Evolutionary conservation across 2,329 filamentous ascomycete species (phyloP).

Genomic region (Aspergillus sergii): DNA sequence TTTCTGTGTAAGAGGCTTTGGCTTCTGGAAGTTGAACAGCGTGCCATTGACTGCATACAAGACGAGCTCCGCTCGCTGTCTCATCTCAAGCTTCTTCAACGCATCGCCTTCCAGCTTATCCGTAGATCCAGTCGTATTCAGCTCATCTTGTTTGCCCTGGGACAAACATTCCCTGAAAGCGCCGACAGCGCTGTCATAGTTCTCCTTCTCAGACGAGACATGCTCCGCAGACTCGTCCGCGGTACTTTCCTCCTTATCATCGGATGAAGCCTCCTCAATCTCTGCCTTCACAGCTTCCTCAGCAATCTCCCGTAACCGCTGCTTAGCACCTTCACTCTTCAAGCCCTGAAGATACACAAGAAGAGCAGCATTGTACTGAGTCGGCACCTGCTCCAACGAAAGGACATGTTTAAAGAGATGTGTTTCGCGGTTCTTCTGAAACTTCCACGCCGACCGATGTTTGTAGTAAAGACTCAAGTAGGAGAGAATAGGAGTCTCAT

Average conservation of each 20-base stretch:
- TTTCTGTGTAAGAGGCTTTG: slow-evolving; percentile 26
- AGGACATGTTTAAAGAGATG: slow-evolving; percentile 82
- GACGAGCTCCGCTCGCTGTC: slow-evolving; percentile 43
- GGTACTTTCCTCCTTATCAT: slow-evolving; percentile 19
- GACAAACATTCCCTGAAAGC: slow-evolving; percentile 43
- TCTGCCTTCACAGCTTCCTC: slow-evolving; percentile 56
- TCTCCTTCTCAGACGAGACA: slow-evolving; percentile 18
- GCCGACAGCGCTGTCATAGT: slow-evolving; percentile 56
- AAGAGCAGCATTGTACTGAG: slow-evolving; percentile 68
- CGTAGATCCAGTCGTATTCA: slow-evolving; percentile 22
- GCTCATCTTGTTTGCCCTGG: slow-evolving; percentile 26
- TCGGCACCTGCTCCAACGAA: slow-evolving; percentile 69
- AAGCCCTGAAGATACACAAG: slow-evolving; percentile 78
- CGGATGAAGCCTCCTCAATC: slow-evolving; percentile 30
- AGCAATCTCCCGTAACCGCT: slow-evolving; percentile 66
- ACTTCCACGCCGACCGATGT: slow-evolving; percentile 78
- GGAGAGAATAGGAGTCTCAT: slow-evolving; percentile 62
- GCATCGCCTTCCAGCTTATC: slow-evolving; percentile 29
- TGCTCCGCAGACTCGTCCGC: slow-evolving; percentile 19
- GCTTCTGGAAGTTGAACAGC: slow-evolving; percentile 30
- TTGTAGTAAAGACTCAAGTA: slow-evolving; percentile 79
- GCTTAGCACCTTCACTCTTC: slow-evolving; percentile 71
- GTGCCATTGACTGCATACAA: slow-evolving; percentile 36
- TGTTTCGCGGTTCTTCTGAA: slow-evolving; percentile 91
- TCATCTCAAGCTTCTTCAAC: slow-evolving; percentile 35